Conservation (phyloP, 768 basidiomycete species). For the Termitomyces sp. region DNA sequence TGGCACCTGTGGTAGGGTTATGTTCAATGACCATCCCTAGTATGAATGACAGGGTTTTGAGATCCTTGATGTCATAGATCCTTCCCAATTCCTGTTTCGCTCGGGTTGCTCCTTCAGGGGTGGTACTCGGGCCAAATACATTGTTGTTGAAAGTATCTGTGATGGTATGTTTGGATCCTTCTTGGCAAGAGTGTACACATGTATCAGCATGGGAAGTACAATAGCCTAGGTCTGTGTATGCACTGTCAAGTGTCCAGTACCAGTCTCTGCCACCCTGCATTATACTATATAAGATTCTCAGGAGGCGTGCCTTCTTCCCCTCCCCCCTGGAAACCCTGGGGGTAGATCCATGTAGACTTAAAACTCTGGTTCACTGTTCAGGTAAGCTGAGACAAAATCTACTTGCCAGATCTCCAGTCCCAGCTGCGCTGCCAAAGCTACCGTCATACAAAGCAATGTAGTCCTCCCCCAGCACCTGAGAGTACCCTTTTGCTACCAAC, state of each 20-base stretch:
- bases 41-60: background rate
- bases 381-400: too few relatives aligned
- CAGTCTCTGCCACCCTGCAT: conserved; percentile 20
- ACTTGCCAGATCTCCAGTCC: conserved; percentile 2
- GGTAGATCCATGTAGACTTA: too few relatives aligned
- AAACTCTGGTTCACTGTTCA: too few relatives aligned
- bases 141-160: conserved; percentile 16
- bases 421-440: background rate
- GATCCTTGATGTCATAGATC: background rate
- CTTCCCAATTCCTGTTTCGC: background rate
- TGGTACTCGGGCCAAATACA: conserved; percentile 10
- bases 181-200: conserved; percentile 8
- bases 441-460: conserved; percentile 13
- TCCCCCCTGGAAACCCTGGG: conserved; percentile 14
- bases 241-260: conserved; percentile 9
- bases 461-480: conserved; percentile 27
- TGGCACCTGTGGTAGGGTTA: background rate
- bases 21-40: background rate
- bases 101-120: too few relatives aligned
- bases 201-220: conserved; percentile 11
- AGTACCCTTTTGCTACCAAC: conserved; percentile 22
- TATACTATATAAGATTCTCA: conserved; percentile 20
- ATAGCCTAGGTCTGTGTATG: background rate
- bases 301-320: conserved; percentile 14
- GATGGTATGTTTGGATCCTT: conserved; percentile 11